These are phyloP conservation scores for Colletotrichum caudatum DNA, from an alignment of 2,329 filamentous ascomycete genomes.

Conservation along the genomic window DNA sequence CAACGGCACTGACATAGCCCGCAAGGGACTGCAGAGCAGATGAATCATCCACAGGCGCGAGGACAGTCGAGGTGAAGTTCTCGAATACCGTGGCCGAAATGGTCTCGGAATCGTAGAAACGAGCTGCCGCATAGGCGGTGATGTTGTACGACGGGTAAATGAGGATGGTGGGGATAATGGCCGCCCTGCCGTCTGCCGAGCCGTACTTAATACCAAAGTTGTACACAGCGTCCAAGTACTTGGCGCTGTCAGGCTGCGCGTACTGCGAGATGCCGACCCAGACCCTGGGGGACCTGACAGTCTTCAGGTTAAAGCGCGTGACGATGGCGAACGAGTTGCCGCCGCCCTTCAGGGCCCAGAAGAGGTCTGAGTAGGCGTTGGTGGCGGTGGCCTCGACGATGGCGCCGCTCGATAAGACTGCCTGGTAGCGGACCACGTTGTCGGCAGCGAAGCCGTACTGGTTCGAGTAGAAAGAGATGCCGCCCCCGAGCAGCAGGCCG, in stretches of 20 bases:
- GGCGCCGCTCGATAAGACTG: slow-evolving; percentile 56
- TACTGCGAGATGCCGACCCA: slow-evolving; percentile 40
- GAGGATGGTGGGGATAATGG: slow-evolving; percentile 43
- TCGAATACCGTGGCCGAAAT: slow-evolving; percentile 33
- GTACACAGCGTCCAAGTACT: slow-evolving; percentile 42
- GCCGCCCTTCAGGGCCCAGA: slow-evolving; percentile 53
- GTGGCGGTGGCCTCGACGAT: slow-evolving; percentile 53
- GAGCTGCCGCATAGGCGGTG: slow-evolving; percentile 39
- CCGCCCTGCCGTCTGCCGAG: slow-evolving; percentile 35
- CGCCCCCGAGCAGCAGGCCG: slow-evolving; percentile 49
- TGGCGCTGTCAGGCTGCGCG: slow-evolving; percentile 21
- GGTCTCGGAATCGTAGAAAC: slow-evolving; percentile 40
- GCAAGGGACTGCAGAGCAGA: slow-evolving; percentile 38
- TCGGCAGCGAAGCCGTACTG: slow-evolving; percentile 48
- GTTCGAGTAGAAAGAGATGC: slow-evolving; percentile 50
- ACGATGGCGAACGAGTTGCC: slow-evolving; percentile 53
- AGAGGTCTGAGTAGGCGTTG: slow-evolving; percentile 50
- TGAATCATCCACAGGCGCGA: slow-evolving; percentile 35
- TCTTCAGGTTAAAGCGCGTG: slow-evolving; percentile 48
- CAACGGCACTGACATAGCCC: slow-evolving; percentile 36
- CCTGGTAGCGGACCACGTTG: slow-evolving; percentile 52
- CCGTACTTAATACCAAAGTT: slow-evolving; percentile 42
- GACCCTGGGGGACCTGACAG: slow-evolving; percentile 32
- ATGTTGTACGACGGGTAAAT: slow-evolving; percentile 38
- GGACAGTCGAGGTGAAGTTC: slow-evolving; percentile 40